Evolutionary conservation across 306 rosid species (phyloP), one percentile per base, ranked within the genome.

Genomic region (Arachis hypogaea): DNA sequence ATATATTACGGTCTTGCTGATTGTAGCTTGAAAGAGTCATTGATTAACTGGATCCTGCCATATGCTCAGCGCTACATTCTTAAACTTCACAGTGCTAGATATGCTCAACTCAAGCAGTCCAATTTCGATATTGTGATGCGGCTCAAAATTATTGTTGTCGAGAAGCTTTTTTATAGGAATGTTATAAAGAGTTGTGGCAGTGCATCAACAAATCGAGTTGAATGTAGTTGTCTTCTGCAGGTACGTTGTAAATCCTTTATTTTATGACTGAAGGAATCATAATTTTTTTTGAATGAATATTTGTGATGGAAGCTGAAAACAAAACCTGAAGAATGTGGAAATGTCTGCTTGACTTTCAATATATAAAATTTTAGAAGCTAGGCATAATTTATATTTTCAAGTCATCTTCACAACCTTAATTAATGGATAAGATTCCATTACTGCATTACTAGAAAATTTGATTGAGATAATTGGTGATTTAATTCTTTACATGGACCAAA

Each of bases 11-110:
- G 93, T 72, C 67, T 44, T 67, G 81, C 79, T 77, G 91, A 91
- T 81, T 69, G 71, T 73, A 77, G 86, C 81, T 74, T 71, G 46
- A 88, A 84, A 81, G 81, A 80, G 50, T 84, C 92, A 72, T 80
- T 91, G 81, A 63, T 93, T 73, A 87, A 90, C 80, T 91, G 96
- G 97, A 83, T 75, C 82, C 90, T 93, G 76, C 97, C 98, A 66
- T 91, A 81, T 72, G 91, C 91, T 22, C 98, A 93, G 88, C 98
- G 98, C 82, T 93, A 91, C 78, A 49, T 93, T 63, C 58, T 50
- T 70, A 72, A 85, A 64, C 58, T 71, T 66, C 96, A 91, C 51
- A 57, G 78, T 7, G 89, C 85, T 63, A 86, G 65, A 86, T 91
- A 88, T 71, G 51, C 70, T 61, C 78, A 88, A 77, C 92, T 93